Percentiles rank a stretch among this genome's conserved stretches.
These are phyloP conservation scores for Picea abies DNA, from an alignment of 83 land plant genomes.

Conservation along the genomic window DNA sequence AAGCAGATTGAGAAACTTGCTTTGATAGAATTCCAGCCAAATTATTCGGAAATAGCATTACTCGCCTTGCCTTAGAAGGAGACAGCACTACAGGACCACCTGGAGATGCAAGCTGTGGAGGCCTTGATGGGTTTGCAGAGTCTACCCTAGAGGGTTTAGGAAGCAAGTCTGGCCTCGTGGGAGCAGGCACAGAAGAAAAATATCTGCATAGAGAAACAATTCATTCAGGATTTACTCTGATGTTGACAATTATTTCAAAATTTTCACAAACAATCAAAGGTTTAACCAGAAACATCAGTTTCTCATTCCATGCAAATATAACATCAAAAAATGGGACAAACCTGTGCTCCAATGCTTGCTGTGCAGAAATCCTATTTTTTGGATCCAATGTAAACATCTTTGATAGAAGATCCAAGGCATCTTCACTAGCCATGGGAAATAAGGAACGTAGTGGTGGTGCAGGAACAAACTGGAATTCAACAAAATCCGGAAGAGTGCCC, in stretches of 20 bases:
- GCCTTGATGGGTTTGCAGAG: conserved; percentile 31
- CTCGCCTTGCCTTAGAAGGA: conserved; percentile 84
- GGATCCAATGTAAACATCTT: conserved; percentile 97
- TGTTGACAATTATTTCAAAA: background rate
- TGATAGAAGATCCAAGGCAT: conserved; percentile 86
- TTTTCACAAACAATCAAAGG: background rate
- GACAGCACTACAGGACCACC: conserved; percentile 85
- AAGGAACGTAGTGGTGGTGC: conserved; percentile 82
- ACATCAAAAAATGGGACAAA: conserved; percentile 17
- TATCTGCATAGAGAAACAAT: conserved; percentile 52
- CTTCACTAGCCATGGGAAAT: conserved; percentile 94
- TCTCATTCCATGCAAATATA: background rate
- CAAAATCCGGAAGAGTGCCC: conserved; percentile 92
- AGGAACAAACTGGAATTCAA: conserved; percentile 88
- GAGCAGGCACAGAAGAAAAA: conserved; percentile 82
- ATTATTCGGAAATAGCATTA: conserved; percentile 60
- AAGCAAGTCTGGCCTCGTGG: conserved; percentile 79
- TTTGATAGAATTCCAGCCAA: conserved; percentile 27
- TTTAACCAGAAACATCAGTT: conserved; percentile 2
- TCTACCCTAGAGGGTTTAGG: conserved; percentile 81
- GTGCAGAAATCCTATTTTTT: conserved; percentile 76
- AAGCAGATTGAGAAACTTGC: background rate
- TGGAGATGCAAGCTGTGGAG: conserved; percentile 43
- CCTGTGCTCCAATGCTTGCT: conserved; percentile 97
- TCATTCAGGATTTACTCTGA: background rate